Evolutionary conservation across 805 yeast species (phyloP).

Genomic region (Saccharomycopsis amapae): DNA sequence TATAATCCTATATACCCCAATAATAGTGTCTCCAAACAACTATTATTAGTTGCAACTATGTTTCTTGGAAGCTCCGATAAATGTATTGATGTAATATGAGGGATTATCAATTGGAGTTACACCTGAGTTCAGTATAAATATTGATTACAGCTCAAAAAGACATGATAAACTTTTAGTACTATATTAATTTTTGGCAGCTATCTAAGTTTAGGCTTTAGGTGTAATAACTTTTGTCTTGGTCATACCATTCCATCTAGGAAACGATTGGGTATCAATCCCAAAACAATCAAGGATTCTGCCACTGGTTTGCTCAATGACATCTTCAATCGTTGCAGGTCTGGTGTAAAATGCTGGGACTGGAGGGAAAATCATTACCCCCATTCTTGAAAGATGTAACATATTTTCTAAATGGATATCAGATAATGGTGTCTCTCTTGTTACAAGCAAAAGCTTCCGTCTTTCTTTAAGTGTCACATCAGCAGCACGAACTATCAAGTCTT

Average conservation of each 20-base stretch:
- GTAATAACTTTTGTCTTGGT: background rate
- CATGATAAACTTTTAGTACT: too few species aligned
- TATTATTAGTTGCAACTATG: too few species aligned
- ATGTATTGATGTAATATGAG: too few species aligned
- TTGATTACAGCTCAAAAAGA: too few species aligned
- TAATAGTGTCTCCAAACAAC: too few species aligned
- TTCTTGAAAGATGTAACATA: background rate
- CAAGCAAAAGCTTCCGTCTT: background rate
- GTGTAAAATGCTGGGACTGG: slow-evolving; percentile 1
- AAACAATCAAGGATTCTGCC: slow-evolving; percentile 1
- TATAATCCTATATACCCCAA: too few species aligned
- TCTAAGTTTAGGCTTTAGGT: background rate
- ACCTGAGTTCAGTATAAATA: too few species aligned
- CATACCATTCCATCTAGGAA: slow-evolving; percentile 1
- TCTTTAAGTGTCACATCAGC: slow-evolving; percentile 2
- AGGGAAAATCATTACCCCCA: background rate
- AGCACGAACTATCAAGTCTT: background rate
- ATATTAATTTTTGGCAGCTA: too few species aligned
- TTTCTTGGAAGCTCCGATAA: too few species aligned
- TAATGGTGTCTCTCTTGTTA: slow-evolving; percentile 3
- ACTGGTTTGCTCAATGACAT: background rate
- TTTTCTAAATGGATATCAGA: slow-evolving; percentile 3
- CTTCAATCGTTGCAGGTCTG: slow-evolving; percentile 1
- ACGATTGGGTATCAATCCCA: background rate
- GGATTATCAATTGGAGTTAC: too few species aligned